Evolutionary conservation across 208 protist genomes (phyloP), one percentile per base, ranked within the genome.

Genomic region (Acanthamoeba lenticulata): DNA sequence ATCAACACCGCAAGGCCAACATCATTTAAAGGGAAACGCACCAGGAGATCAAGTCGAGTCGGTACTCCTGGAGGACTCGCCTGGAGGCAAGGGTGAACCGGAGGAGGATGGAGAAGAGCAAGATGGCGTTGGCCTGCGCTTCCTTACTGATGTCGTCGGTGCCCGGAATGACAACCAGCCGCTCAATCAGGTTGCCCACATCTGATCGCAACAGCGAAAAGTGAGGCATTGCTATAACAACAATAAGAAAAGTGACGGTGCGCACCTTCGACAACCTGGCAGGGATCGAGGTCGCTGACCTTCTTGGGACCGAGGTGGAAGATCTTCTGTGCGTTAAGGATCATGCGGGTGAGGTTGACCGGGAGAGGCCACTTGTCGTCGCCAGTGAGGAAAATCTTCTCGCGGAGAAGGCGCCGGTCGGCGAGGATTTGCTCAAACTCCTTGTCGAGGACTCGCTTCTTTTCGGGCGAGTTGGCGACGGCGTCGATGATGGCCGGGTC

Each of bases 311-410:
- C 49, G 7, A 44, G 5, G 81, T 90, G 45, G 40, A 52, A 90
- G 32, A 67, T 65, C 32, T 90, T 42, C 27, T 40, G 36, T 7
- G 55, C 81, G 36, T 67, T 42, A 34, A 45, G 69, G 36, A 96
- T 98, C 29, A 99, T 95, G 24, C 99, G 98, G 34, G 79, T 94
- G 1, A 99, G 90, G 92, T 99, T 99, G 40, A 99, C 98, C 9
- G 98, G 97, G 27, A 98, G 40, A 38, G 91, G 90, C 49, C 47
- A 85, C 45, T 19, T 65, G 1, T 93, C 34, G 19, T 95, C 94
- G 27, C 95, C 95, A 5, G 94, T 36, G 45, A 72, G 65, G 34
- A 95, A 95, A 44, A 97, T 94, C n/a, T 94, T 94, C 32, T 96
- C 95, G 44, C 98, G 97, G 29, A 98, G 83, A 62, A 95, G 88